Evolutionary conservation across 371 early-diverging fungal species (phyloP), one percentile per base, ranked within the genome.

Genomic region (Syncephalastrum contaminatum): DNA sequence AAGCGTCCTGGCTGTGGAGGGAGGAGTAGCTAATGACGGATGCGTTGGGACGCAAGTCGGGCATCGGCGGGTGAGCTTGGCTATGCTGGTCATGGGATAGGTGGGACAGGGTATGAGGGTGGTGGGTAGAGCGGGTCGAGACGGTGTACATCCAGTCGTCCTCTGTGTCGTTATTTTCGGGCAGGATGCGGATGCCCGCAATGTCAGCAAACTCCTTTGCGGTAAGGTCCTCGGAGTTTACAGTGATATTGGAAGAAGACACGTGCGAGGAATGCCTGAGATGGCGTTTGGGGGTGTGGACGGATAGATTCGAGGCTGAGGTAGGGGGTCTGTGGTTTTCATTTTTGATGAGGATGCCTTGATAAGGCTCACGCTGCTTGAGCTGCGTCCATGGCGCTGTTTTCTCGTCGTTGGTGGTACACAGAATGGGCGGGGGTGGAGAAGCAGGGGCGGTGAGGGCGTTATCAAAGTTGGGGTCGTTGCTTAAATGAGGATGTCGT

Each of bases 121-220:
- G 58, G 47, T 49, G 16, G 45, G 45, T 54, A 10, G 58, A 53
- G 16, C 53, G 36, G 13, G 53, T 43, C 4, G 53, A 53, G 18
- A 44, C 25, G 16, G 22, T 53, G 54, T 16, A 55, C 51, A 40
- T 62, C 62, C 18, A 54, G 50, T 53, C 53, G 22, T 43, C 53
- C 19, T 56, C 55, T 6, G 42, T 43, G 25, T 71, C 61, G n/a
- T 68, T 64, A 14, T 66, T 60, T 41, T 76, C 77, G 40, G 72
- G 61, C 27, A 71, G 43, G 49, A 77, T 77, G 16, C 62, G 59
- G 53, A 76, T 76, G n/a, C 77, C 77, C 15, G 69, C 69, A 14
- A 73, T 64, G 45, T 73, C 77, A 46, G 77, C 77, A 61, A 76
- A 76, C 58, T 76, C 73, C 53, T 73, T 70, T 14, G 77, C 69